Conservation (phyloP, 768 basidiomycete genomes). For the Hericium erinaceus region DNA sequence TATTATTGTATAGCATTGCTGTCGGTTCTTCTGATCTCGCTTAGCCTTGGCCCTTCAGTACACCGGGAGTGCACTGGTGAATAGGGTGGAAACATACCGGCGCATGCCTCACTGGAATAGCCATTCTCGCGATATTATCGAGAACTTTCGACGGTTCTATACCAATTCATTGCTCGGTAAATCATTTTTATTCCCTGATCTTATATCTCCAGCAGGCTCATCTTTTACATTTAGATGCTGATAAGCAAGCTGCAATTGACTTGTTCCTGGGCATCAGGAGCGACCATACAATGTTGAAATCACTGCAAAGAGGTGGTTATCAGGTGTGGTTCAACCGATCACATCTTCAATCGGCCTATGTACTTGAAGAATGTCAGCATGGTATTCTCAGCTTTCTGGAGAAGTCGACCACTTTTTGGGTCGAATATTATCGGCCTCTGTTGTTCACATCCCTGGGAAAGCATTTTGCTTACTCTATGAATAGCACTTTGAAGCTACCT, state of each 20-base stretch:
- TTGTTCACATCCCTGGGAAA: constrained; percentile 79
- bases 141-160: constrained; percentile 91
- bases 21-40: no score
- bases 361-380: constrained; percentile 51
- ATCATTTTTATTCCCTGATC: constrained; percentile 4
- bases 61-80: constrained; percentile 92
- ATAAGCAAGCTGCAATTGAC: constrained; percentile 96
- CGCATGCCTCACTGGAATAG: constrained; percentile 96
- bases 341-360: constrained; percentile 60
- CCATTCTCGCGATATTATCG: constrained; percentile 92
- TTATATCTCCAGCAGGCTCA: not conserved
- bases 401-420: constrained; percentile 68
- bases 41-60: constrained; percentile 92
- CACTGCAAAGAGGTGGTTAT: constrained; percentile 61
- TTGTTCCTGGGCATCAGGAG: constrained; percentile 79
- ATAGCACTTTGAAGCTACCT: constrained; percentile 74
- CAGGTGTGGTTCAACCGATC: constrained; percentile 77
- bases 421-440: constrained; percentile 80
- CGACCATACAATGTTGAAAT: constrained; percentile 37
- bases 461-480: constrained; percentile 91
- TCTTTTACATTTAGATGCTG: constrained; percentile 54
- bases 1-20: not conserved
- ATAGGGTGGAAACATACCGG: constrained; percentile 91
- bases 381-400: constrained; percentile 54
- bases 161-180: constrained; percentile 85